phyloP scores from a whole-genome alignment of 495 filamentous ascomycete species.

The Podospora anserina region DNA sequence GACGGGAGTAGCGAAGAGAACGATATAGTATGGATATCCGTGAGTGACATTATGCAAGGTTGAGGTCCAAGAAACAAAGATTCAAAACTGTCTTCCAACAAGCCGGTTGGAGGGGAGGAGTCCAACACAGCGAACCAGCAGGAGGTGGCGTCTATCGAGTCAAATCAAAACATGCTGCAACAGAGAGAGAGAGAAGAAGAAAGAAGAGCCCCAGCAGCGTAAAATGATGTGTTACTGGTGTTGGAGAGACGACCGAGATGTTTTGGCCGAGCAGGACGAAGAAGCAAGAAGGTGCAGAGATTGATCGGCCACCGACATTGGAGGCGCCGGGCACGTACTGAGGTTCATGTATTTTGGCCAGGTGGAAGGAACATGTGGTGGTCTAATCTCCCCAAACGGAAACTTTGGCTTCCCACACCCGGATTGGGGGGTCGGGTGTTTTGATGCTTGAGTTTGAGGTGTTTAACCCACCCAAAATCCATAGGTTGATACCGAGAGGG shows the following conservation, averaged over 20 bases:
- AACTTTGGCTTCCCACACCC: neutral
- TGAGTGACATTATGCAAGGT: constrained; percentile 24
- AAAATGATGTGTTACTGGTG: constrained; percentile 4
- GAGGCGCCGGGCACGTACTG: constrained; percentile 11
- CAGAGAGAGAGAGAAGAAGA: constrained; percentile 6
- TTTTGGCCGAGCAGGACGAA: constrained; percentile 3
- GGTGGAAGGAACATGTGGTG: constrained; percentile 11
- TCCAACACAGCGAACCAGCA: constrained; percentile 15
- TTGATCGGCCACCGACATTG: constrained; percentile 9
- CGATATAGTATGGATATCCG: constrained; percentile 20
- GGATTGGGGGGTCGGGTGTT: constrained; percentile 4
- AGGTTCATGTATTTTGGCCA: constrained; percentile 9
- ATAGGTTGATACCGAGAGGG: neutral
- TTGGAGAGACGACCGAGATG: constrained; percentile 1
- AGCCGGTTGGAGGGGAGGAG: constrained; percentile 2
- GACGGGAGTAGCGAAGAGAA: constrained; percentile 8
- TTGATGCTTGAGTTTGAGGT: neutral
- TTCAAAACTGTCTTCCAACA: constrained; percentile 21
- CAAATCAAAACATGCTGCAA: constrained; percentile 19
- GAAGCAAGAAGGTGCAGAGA: constrained; percentile 14
- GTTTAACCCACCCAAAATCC: neutral
- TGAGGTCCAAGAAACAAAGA: constrained; percentile 24
- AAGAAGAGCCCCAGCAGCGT: neutral
- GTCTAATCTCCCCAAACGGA: neutral
- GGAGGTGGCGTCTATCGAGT: neutral